Base-by-base conservation (phyloP, 805 yeast species). In the Kuraishia hungarica region DNA sequence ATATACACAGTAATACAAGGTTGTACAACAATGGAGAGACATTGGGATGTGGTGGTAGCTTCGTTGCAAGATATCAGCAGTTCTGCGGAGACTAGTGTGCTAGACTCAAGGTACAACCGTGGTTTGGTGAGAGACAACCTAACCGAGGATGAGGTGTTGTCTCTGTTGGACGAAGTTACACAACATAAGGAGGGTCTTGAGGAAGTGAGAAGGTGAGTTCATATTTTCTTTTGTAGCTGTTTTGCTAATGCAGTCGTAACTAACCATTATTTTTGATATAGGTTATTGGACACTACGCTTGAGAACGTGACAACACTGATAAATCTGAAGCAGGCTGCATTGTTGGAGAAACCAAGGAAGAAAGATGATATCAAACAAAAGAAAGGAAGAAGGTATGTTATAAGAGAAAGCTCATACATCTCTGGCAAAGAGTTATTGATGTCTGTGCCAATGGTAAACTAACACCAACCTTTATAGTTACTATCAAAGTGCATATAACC, bases 11-110 rank as follows among this genome's bases (percentile, higher is more conserved):
- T 19, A 24, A 11, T 51, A 19, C 13, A 2, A 24, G 17, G n/a
- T 21, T 43, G 20, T 17, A 19, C 53, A 39, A 15, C 52, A 23
- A 77, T 80, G 74, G 85, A 81, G 24, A 82, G 86, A 1, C 77
- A 80, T 61, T 86, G 93, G 93, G 87, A 83, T 61, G 77, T 79
- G 29, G 84, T 84, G 5, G 72, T 83, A 2, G 76, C 89, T 6
- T 82, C 87, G 1, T 69, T 86, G 20, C 91, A 86, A 64, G 91
- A 86, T 60, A 75, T 84, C 11, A 82, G 82, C 66, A 84, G 81
- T 58, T 74, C 82, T 26, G 84, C 84, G 61, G 88, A 82, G 60
- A 72, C 78, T 15, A 64, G 73, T 3, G 66, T 78, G 2, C 79
- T 86, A 55, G 85, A 83, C 58, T 65, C n/a, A 65, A 68, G 58